Percentiles rank a stretch among this genome's conserved stretches.
These are phyloP conservation scores for Termitomyces sp. DNA, from an alignment of 768 basidiomycete species.

Conservation along the genomic window DNA sequence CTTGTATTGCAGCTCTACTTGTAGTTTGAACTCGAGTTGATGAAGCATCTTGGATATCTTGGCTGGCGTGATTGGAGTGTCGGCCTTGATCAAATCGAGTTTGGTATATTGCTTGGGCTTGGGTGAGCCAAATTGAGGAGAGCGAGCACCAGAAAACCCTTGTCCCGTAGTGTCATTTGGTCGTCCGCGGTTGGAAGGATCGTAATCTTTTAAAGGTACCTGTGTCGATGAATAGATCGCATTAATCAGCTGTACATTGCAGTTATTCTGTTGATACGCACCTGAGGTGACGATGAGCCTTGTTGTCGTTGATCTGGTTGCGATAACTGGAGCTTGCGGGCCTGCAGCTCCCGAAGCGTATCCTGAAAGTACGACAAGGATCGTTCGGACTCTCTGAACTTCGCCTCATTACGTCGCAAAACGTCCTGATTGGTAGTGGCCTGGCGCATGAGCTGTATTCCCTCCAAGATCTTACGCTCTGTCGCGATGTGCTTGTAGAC, in stretches of 20 bases:
- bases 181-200: conserved; percentile 30
- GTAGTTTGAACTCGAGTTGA: conserved; percentile 98
- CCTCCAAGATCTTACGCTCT: conserved; percentile 90
- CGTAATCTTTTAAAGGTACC: conserved; percentile 50
- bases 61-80: conserved; percentile 91
- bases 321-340: conserved; percentile 62
- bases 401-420: conserved; percentile 69
- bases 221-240: conserved; percentile 17
- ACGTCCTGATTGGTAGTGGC: conserved; percentile 89
- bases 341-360: conserved; percentile 76
- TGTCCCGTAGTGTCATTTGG: conserved; percentile 34
- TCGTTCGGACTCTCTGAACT: conserved; percentile 83
- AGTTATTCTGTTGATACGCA: conserved; percentile 11
- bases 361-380: conserved; percentile 85
- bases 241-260: background rate
- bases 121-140: conserved; percentile 31
- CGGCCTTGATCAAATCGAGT: conserved; percentile 93
- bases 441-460: conserved; percentile 67
- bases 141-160: conserved; percentile 26
- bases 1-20: conserved; percentile 98
- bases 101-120: conserved; percentile 71
- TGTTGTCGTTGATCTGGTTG: conserved; percentile 49
- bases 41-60: conserved; percentile 98
- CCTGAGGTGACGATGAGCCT: conserved; percentile 37
- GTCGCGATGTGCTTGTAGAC: conserved; percentile 87